Conservation (phyloP, 1,139 yeast genomes). For the Magnusiomyces sp. region DNA sequence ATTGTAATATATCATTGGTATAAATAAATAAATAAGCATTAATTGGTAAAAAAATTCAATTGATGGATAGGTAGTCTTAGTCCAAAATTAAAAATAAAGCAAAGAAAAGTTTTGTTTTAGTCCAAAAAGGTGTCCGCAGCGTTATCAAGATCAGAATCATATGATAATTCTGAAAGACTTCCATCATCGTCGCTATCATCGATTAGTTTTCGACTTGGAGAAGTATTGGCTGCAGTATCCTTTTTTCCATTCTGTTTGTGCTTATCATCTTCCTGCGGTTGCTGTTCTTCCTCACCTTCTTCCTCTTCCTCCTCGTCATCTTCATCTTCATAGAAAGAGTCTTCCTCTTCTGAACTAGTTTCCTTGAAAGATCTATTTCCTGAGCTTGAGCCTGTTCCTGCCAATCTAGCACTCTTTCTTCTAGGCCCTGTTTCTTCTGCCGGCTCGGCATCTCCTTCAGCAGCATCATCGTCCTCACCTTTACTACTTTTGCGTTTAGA, state of each 20-base stretch:
- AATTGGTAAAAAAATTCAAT: too few species aligned
- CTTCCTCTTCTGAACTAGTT: conserved; percentile 16
- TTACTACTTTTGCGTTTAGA: neutral
- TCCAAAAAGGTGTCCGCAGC: neutral
- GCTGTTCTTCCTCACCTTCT: conserved; percentile 19
- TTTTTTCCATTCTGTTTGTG: neutral
- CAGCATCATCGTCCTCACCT: conserved; percentile 2
- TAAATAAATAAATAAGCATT: too few species aligned
- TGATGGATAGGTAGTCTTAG: neutral
- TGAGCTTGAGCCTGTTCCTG: too few species aligned
- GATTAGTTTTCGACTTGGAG: neutral
- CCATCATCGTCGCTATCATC: neutral
- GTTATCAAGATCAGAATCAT: conserved; percentile 1
- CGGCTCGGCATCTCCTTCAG: conserved; percentile 2
- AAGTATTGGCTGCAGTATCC: neutral
- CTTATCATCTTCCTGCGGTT: conserved; percentile 22
- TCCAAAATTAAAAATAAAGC: neutral
- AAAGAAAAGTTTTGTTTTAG: neutral
- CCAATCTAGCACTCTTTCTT: conserved; percentile 6
- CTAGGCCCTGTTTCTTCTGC: conserved; percentile 2
- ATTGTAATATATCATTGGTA: too few species aligned
- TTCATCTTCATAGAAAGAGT: conserved; percentile 18
- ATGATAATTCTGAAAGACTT: neutral
- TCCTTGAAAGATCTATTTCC: conserved; percentile 6
- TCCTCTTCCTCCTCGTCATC: conserved; percentile 20